These are phyloP conservation scores for Fusarium oligoseptatum DNA, from an alignment of 2,329 filamentous ascomycete species.

Conservation along the genomic window DNA sequence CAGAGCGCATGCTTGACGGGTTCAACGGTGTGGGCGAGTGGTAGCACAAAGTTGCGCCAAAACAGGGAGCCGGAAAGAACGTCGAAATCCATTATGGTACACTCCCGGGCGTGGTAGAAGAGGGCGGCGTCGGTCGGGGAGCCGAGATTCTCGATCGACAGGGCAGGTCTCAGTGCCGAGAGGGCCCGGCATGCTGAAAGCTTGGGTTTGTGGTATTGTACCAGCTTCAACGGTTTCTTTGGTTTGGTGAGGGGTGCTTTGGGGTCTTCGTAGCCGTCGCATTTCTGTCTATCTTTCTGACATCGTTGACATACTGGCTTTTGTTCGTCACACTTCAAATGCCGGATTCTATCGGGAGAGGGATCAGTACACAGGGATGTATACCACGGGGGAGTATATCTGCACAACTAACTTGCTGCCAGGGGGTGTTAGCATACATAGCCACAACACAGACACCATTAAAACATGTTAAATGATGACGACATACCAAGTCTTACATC, in stretches of 20 bases:
- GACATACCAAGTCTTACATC: slow-evolving; percentile 31
- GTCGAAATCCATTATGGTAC: slow-evolving; percentile 2
- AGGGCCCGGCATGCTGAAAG: neutral
- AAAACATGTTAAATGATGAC: neutral
- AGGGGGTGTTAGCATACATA: neutral
- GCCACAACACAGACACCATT: neutral
- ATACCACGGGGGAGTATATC: neutral
- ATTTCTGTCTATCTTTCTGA: slow-evolving; percentile 19
- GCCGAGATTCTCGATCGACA: neutral
- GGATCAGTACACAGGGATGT: neutral
- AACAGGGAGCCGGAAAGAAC: neutral
- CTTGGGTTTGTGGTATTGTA: neutral
- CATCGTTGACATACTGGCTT: slow-evolving; percentile 25
- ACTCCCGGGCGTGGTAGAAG: slow-evolving; percentile 1
- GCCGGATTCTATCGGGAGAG: slow-evolving; percentile 25
- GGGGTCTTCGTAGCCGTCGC: slow-evolving; percentile 28
- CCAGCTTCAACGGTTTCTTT: neutral
- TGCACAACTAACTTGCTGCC: slow-evolving; percentile 19
- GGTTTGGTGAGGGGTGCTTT: neutral
- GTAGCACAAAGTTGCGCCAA: slow-evolving; percentile 16
- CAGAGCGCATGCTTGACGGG: slow-evolving; percentile 13
- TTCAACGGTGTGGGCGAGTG: neutral
- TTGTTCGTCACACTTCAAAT: slow-evolving; percentile 35
- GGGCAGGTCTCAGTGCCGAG: neutral
- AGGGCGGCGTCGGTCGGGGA: slow-evolving; percentile 4